Base-by-base conservation (phyloP, 768 basidiomycete genomes). In the Chalciporus chontae region DNA sequence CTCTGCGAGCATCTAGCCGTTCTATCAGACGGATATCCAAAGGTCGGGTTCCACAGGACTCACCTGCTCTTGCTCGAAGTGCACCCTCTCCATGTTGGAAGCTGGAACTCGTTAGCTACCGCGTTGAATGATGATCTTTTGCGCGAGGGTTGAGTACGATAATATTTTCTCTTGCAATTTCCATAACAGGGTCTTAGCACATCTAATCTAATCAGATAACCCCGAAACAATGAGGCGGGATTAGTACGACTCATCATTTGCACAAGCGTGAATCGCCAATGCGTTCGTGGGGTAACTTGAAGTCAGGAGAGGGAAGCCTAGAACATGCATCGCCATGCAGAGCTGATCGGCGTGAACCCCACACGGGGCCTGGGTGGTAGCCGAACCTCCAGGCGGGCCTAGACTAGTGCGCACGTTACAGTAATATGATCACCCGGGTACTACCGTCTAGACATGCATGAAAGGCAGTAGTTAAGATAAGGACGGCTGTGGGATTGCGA, bases 61-160 rank as follows among this genome's bases (percentile, higher is more conserved):
- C 48, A 79, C 85, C 83, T 90, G 86, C 83, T 95, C 93, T 69
- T 94, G 89, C 70, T 94, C 84, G 60, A 87, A 94, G 51, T 95
- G 88, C 0, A 95, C 93, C 56, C 90, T 80, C 77, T 97, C 94
- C 94, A 97, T 94, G 52, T 19, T 69, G 57, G 40, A n/a, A 10
- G 31, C 38, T 19, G 24, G 45, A 31, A 27, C 21, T 11, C 44
- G 32, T 37, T 34, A 36, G 26, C 26, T 26, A 45, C 19, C 10
- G 26, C 1, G 17, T 5, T 29, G 27, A 29, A 29, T 29, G 52
- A 57, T 45, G 47, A 19, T 5, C 26, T 6, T 14, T 13, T 31
- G 43, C 29, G n/a, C 24, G 6, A 31, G 3, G n/a, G 29, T 27
- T 40, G 40, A 45, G 13, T 31, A 8, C n/a, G 8, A 36, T 23